A percentile compares a stretch with the other conserved stretches of the same genome.
These are phyloP conservation scores for Fragilariopsis cylindrus DNA, from an alignment of 108 stramenopile species.

Conservation along the genomic window DNA sequence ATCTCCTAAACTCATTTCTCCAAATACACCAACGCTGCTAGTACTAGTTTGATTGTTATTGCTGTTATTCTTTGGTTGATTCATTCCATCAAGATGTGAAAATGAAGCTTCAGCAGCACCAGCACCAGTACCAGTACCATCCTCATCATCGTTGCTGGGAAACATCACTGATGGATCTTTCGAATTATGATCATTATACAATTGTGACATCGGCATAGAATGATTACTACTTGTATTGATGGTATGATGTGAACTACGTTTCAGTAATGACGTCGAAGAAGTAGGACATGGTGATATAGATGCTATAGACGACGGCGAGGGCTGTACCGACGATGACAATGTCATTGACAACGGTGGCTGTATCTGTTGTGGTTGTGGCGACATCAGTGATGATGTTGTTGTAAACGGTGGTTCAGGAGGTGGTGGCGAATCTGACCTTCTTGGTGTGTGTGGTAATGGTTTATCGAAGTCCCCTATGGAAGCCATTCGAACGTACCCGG, in stretches of 20 bases:
- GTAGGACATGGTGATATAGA: not conserved
- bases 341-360: not conserved
- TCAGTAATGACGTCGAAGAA: not conserved
- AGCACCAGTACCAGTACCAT: too few relatives aligned
- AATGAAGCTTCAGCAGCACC: not conserved
- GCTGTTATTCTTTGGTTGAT: slow-evolving; percentile 4
- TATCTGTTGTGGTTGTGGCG: not conserved
- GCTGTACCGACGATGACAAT: not conserved
- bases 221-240: not conserved
- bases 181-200: not conserved
- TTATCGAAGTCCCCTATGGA: not conserved
- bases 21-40: not conserved
- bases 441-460: not conserved
- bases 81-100: slow-evolving; percentile 5
- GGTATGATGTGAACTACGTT: slow-evolving; percentile 3
- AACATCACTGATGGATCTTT: not conserved
- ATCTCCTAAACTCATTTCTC: slow-evolving; percentile 14
- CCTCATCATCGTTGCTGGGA: not conserved
- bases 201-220: not conserved
- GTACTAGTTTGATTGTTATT: slow-evolving; percentile 1
- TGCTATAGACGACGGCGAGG: not conserved
- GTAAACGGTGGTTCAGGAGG: not conserved
- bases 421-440: not conserved
- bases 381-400: not conserved
- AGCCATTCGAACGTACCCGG: not conserved